Evolutionary conservation across 2,329 filamentous ascomycete species (phyloP).

Genomic region (Paecilomyces fulvus): DNA sequence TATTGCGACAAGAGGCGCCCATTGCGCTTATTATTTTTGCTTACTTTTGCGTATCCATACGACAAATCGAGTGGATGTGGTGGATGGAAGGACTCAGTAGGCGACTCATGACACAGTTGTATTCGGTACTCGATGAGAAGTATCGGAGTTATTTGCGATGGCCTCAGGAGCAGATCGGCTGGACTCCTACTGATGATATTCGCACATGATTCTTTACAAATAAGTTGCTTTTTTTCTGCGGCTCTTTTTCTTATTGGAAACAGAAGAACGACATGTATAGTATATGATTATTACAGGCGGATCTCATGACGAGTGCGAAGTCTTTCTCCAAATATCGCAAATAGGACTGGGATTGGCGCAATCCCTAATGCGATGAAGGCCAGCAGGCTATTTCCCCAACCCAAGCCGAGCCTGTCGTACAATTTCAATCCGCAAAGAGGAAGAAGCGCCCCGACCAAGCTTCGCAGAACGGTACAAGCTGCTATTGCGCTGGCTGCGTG

Average conservation of each 20-base stretch:
- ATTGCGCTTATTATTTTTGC: slow-evolving; percentile 15
- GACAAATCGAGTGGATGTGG: slow-evolving; percentile 16
- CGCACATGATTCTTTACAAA: neutral
- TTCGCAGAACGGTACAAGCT: slow-evolving; percentile 43
- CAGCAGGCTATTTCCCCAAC: slow-evolving; percentile 41
- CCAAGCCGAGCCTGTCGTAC: slow-evolving; percentile 31
- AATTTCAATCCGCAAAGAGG: slow-evolving; percentile 46
- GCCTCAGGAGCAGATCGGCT: slow-evolving; percentile 19
- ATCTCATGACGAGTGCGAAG: neutral
- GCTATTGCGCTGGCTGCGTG: slow-evolving; percentile 40
- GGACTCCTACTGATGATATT: slow-evolving; percentile 19
- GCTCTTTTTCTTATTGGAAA: neutral
- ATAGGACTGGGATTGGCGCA: slow-evolving; percentile 22
- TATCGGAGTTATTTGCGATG: slow-evolving; percentile 15
- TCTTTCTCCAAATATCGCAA: neutral
- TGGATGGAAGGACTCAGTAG: slow-evolving; percentile 16
- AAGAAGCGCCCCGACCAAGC: slow-evolving; percentile 47
- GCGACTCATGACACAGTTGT: slow-evolving; percentile 11
- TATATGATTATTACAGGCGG: neutral
- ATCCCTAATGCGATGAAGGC: slow-evolving; percentile 42
- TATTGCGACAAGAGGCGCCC: slow-evolving; percentile 8
- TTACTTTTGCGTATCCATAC: slow-evolving; percentile 13
- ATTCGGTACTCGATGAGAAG: slow-evolving; percentile 11
- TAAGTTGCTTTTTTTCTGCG: neutral
- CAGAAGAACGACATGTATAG: neutral